Conservation (phyloP, 257 asterid species). For the Gentiana dahurica region DNA sequence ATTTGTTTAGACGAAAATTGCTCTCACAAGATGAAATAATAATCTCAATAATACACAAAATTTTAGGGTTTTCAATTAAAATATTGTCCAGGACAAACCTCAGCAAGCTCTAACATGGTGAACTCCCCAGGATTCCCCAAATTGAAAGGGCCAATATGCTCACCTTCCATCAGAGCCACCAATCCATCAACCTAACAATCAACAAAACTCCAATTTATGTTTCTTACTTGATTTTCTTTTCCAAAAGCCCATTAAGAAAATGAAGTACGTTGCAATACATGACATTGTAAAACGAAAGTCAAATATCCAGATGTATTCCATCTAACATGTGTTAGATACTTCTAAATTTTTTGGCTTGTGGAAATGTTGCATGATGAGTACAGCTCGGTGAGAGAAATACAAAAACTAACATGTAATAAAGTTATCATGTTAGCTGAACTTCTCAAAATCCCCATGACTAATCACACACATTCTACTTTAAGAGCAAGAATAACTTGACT, state of each 20-base stretch:
- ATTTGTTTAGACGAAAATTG: no score
- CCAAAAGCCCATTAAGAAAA: neutral
- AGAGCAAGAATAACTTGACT: no score
- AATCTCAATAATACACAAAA: neutral
- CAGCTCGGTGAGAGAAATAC: no score
- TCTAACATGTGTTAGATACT: no score
- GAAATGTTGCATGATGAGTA: no score
- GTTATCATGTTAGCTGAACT: no score
- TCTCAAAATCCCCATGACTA: no score
- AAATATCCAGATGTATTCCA: no score
- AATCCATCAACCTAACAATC: conserved; percentile 36
- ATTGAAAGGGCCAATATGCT: conserved; percentile 55
- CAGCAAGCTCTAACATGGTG: conserved; percentile 46
- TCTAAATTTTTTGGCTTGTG: no score
- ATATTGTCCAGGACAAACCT: conserved; percentile 18
- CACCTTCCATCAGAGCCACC: conserved; percentile 42
- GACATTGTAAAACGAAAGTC: no score
- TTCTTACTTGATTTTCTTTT: neutral
- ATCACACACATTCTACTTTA: no score
- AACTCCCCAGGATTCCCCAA: conserved; percentile 50
- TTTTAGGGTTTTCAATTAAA: neutral
- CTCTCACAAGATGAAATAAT: conserved; percentile 3
- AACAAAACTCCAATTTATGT: neutral
- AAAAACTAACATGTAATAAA: no score
- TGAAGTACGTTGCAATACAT: neutral